These are phyloP conservation scores for Kodamaea fungicola DNA, from an alignment of 1,139 yeast genomes.

Conservation along the genomic window DNA sequence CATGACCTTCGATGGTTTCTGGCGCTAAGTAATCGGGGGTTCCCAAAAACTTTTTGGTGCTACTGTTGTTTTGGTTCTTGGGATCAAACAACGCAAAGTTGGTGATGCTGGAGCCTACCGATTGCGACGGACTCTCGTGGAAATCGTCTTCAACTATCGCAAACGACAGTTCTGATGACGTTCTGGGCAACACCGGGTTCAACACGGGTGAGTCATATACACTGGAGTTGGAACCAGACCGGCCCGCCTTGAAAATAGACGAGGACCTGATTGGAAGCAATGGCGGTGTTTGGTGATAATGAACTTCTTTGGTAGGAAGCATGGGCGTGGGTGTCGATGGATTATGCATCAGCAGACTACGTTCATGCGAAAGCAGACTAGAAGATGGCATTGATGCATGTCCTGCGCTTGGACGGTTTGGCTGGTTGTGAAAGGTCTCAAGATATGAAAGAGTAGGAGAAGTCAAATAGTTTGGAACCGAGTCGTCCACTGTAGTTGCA, in stretches of 20 bases:
- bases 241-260: constrained; percentile 11
- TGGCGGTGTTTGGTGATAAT: constrained; percentile 14
- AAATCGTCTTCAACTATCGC: constrained; percentile 50
- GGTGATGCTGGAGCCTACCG: constrained; percentile 21
- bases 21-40: constrained; percentile 98
- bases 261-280: constrained; percentile 13
- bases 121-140: constrained; percentile 26
- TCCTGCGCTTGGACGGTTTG: constrained; percentile 6
- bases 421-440: constrained; percentile 10
- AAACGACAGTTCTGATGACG: constrained; percentile 55
- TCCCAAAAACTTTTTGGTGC: constrained; percentile 69
- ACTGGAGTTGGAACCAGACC: constrained; percentile 34
- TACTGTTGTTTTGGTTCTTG: constrained; percentile 42
- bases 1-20: constrained; percentile 83
- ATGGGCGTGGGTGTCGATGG: not conserved
- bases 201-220: constrained; percentile 48
- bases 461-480: constrained; percentile 6
- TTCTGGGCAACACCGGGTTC: constrained; percentile 45
- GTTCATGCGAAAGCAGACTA: not conserved
- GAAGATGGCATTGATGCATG: not conserved
- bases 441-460: constrained; percentile 14
- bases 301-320: not conserved
- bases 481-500: constrained; percentile 3
- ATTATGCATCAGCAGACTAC: not conserved
- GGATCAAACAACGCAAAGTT: constrained; percentile 73